Percentiles rank a stretch among this genome's conserved stretches.
phyloP scores from a whole-genome alignment of 768 basidiomycete species.

The Boletus rubescentipes region DNA sequence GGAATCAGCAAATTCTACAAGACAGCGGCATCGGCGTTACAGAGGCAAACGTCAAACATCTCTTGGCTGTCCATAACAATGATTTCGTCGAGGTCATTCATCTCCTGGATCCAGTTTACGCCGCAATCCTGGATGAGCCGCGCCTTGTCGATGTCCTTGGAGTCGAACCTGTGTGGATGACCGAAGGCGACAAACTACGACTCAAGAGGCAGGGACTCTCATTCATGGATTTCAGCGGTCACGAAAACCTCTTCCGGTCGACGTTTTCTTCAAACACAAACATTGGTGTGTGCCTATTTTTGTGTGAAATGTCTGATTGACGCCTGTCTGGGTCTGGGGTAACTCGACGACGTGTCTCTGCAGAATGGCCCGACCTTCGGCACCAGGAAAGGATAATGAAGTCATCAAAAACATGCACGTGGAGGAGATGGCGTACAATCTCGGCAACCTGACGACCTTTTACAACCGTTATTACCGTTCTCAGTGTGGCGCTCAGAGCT shows the following conservation, averaged over 20 bases:
- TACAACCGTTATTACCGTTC: slow-evolving; percentile 32
- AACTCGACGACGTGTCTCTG: too few relatives aligned
- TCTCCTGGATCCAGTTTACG: slow-evolving; percentile 12
- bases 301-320: not conserved
- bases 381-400: slow-evolving; percentile 12
- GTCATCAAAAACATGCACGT: slow-evolving; percentile 1
- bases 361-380: slow-evolving; percentile 18
- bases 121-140: slow-evolving; percentile 14
- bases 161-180: slow-evolving; percentile 9
- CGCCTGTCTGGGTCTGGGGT: not conserved
- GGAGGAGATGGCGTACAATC: slow-evolving; percentile 37
- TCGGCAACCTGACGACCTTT: slow-evolving; percentile 39
- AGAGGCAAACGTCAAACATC: not conserved
- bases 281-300: not conserved
- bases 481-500: slow-evolving; percentile 38
- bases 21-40: not conserved
- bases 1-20: not conserved
- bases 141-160: slow-evolving; percentile 17
- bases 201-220: not conserved
- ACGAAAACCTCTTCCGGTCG: not conserved
- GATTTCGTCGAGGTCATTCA: slow-evolving; percentile 19
- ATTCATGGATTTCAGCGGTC: not conserved
- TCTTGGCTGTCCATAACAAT: slow-evolving; percentile 4
- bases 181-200: slow-evolving; percentile 2
- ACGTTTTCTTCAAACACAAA: not conserved